Evolutionary conservation across 139 green algal genomes (phyloP).

Genomic region (Tetradesmus lagerheimii): DNA sequence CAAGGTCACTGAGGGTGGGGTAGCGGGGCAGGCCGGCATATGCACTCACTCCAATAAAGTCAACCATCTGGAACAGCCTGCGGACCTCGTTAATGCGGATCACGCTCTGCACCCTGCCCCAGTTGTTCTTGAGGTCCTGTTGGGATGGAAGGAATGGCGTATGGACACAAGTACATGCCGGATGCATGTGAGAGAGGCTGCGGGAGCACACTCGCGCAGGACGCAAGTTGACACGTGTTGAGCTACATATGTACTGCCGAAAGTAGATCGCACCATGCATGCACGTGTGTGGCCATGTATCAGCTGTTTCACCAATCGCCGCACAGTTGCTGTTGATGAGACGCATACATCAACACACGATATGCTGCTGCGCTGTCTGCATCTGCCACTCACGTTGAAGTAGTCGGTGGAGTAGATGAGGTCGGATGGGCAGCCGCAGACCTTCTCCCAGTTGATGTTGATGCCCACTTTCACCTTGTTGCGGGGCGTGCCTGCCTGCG

Average conservation of each 20-base stretch:
- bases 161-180: too few species aligned
- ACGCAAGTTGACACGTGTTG: too few species aligned
- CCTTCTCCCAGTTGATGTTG: constrained; percentile 53
- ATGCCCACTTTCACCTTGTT: constrained; percentile 44
- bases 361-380: too few species aligned
- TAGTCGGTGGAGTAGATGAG: constrained; percentile 38
- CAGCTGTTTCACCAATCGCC: too few species aligned
- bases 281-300: too few species aligned
- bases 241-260: too few species aligned
- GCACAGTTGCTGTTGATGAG: too few species aligned
- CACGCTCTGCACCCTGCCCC: constrained; percentile 38
- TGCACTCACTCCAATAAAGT: constrained; percentile 38
- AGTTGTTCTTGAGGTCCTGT: constrained; percentile 48
- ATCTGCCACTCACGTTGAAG: constrained; percentile 4
- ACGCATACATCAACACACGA: too few species aligned
- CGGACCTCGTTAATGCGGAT: constrained; percentile 13
- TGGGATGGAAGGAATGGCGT: too few species aligned
- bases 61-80: constrained; percentile 19
- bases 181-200: too few species aligned
- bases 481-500: constrained; percentile 11
- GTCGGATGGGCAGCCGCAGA: constrained; percentile 44
- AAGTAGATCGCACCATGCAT: too few species aligned
- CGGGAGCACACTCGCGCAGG: too few species aligned
- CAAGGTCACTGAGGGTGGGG: constrained; percentile 26
- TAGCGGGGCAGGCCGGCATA: constrained; percentile 43